Conservation (phyloP, 768 basidiomycete species). For the Sarcodon sp. region DNA sequence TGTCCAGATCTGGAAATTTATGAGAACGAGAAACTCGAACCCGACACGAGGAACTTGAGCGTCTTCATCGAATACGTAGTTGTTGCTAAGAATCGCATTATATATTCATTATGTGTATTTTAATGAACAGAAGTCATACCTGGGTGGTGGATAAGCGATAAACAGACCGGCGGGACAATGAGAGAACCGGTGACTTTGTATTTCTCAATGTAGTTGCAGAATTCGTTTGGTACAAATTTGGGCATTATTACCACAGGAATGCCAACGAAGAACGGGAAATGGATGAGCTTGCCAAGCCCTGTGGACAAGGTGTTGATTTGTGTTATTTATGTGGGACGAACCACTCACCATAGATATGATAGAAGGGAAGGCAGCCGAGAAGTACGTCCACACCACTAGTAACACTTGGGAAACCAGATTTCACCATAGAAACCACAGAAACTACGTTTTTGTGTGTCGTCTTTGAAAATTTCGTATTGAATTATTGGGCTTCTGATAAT, state of each 20-base stretch:
- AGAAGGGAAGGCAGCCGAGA: slow-evolving; percentile 54
- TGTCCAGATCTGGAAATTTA: not conserved
- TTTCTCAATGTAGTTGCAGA: slow-evolving; percentile 51
- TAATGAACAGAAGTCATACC: slow-evolving; percentile 24
- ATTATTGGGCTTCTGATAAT: slow-evolving; percentile 33
- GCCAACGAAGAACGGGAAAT: slow-evolving; percentile 39
- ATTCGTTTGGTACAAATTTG: slow-evolving; percentile 59
- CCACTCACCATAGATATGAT: slow-evolving; percentile 31
- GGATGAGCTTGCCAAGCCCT: slow-evolving; percentile 53
- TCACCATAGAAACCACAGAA: slow-evolving; percentile 39
- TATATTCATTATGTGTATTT: not conserved
- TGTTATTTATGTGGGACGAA: slow-evolving; percentile 22
- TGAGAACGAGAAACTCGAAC: not conserved
- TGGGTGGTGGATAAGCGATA: slow-evolving; percentile 58
- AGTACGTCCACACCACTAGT: slow-evolving; percentile 31
- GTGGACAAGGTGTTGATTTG: slow-evolving; percentile 20
- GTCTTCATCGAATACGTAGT: slow-evolving; percentile 55
- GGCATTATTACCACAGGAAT: slow-evolving; percentile 43
- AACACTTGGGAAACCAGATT: slow-evolving; percentile 27
- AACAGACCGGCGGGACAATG: slow-evolving; percentile 77
- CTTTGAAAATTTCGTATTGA: slow-evolving; percentile 13
- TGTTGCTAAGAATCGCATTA: slow-evolving; percentile 27
- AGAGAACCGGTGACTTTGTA: slow-evolving; percentile 47
- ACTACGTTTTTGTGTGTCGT: slow-evolving; percentile 62
- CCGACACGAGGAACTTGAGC: slow-evolving; percentile 46